Conservation (phyloP, 2,329 filamentous ascomycete genomes). For the Mycosphaerella sp. region DNA sequence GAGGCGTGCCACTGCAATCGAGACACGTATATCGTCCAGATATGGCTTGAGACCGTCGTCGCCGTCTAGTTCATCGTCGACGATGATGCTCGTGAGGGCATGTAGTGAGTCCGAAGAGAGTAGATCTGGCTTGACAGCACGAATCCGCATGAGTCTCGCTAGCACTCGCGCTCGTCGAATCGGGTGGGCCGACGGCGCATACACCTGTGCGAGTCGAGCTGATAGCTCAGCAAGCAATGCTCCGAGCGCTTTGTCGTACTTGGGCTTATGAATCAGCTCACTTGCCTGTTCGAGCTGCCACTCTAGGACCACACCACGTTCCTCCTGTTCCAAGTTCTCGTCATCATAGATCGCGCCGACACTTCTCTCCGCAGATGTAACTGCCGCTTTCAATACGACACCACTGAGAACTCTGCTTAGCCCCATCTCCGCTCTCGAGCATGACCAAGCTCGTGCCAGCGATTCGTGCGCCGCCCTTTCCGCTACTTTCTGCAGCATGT, state of each 20-base stretch:
- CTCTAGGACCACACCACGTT: slow-evolving; percentile 39
- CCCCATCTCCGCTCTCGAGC: slow-evolving; percentile 16
- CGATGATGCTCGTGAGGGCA: slow-evolving; percentile 2
- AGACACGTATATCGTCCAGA: slow-evolving; percentile 33
- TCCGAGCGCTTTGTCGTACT: slow-evolving; percentile 15
- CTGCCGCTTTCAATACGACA: slow-evolving; percentile 16
- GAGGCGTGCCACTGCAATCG: slow-evolving; percentile 31
- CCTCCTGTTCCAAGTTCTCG: slow-evolving; percentile 22
- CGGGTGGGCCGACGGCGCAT: slow-evolving; percentile 20
- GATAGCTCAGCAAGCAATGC: slow-evolving; percentile 20
- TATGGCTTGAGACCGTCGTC: slow-evolving; percentile 35
- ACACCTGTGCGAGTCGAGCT: slow-evolving; percentile 20
- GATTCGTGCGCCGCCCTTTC: slow-evolving; percentile 46
- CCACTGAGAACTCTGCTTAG: slow-evolving; percentile 23
- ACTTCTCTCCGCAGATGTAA: slow-evolving; percentile 15
- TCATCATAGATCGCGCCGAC: slow-evolving; percentile 32
- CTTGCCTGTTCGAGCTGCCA: slow-evolving; percentile 34
- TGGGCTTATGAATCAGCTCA: slow-evolving; percentile 23
- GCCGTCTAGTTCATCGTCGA: slow-evolving; percentile 17
- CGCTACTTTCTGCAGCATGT: slow-evolving; percentile 51
- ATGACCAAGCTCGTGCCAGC: slow-evolving; percentile 23
- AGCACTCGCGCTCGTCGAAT: slow-evolving; percentile 29
- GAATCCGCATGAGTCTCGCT: slow-evolving; percentile 20
- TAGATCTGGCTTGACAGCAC: slow-evolving; percentile 22
- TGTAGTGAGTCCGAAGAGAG: slow-evolving; percentile 15